These are phyloP conservation scores for Serendipita sp. DNA, from an alignment of 768 basidiomycete genomes.

Conservation along the genomic window DNA sequence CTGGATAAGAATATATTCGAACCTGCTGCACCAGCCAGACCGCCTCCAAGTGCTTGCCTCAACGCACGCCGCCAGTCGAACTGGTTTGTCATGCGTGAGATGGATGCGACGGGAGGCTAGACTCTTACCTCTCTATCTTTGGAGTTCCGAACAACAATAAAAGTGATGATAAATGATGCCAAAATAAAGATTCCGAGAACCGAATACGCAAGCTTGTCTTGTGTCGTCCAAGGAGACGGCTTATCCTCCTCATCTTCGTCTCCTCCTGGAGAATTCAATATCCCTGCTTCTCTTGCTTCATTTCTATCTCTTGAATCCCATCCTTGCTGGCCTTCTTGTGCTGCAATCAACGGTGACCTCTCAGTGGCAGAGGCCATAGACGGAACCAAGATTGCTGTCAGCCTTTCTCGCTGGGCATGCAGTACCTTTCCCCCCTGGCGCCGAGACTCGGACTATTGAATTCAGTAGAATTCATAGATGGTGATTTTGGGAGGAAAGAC, in stretches of 20 bases:
- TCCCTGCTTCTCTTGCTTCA: not conserved
- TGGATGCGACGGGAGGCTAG: not conserved
- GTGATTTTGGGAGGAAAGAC: too few species aligned
- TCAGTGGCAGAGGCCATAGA: not conserved
- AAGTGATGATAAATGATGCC: not conserved
- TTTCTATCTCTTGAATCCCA: not conserved
- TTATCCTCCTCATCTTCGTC: not conserved
- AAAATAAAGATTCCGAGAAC: not conserved
- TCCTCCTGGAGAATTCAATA: not conserved
- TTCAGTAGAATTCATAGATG: too few species aligned
- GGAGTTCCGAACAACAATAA: not conserved
- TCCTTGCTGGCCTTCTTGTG: not conserved
- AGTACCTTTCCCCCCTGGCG: too few species aligned
- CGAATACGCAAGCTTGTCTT: not conserved
- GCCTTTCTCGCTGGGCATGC: too few species aligned
- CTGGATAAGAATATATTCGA: constrained; percentile 10
- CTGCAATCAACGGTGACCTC: not conserved
- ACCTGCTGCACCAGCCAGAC: constrained; percentile 79
- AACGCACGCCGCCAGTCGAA: constrained; percentile 70
- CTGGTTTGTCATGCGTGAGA: constrained; percentile 22
- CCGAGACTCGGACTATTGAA: too few species aligned
- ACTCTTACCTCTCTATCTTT: not conserved
- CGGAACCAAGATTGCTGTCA: not conserved
- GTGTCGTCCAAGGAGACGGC: not conserved
- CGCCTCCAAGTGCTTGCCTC: constrained; percentile 76